Base-by-base conservation (phyloP, 1,284 basidiomycete genomes). In the Exobasidium rhododendri region DNA sequence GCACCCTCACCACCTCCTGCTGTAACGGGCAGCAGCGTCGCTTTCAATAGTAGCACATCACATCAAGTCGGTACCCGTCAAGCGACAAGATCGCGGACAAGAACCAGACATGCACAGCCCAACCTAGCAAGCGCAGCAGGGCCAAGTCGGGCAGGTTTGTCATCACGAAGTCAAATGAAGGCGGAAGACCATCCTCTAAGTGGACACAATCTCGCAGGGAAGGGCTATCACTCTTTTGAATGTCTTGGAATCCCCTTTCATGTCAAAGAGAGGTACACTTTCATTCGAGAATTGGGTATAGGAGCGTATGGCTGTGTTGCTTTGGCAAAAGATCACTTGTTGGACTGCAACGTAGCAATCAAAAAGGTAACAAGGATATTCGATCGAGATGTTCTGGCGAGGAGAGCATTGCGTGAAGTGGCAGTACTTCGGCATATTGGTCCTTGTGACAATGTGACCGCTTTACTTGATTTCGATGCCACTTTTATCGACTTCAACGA, bases 221-320 rank as follows among this genome's bases (percentile, higher is more conserved):
- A 63, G 5, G 77, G 77, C 20, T 79, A 78, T 56, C 76, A 79
- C 60, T 69, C 71, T 2, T 79, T 79, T 52, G 63, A 59, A 58
- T 79, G 76, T 50, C 68, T 77, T 24, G 70, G 72, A 31, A 71
- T 77, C 22, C 75, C 74, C 7, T 79, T 79, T 58, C 69, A 78
- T 61, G 77, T 79, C 11, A 67, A 71, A 55, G 73, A 70, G 63
- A 66, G 75, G 1, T 79, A 79, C 56, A 67, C 69, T 4, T 75
- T 78, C 46, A 53, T 75, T 7, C 73, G 77, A 22, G 76, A 78
- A 58, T 70, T 79, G 44, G 77, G 77, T 56, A 71, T 78, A 30
- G 77, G 77, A 17, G 75, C 77, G 4, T 79, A 79, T 45, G 77
- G 77, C 17, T 79, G 75, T 46, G 77, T 79, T 2, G 77, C 77